Evolutionary conservation across 1,284 basidiomycete species (phyloP), one percentile per base, ranked within the genome.

Genomic region (Paramarasmius palmivorus): DNA sequence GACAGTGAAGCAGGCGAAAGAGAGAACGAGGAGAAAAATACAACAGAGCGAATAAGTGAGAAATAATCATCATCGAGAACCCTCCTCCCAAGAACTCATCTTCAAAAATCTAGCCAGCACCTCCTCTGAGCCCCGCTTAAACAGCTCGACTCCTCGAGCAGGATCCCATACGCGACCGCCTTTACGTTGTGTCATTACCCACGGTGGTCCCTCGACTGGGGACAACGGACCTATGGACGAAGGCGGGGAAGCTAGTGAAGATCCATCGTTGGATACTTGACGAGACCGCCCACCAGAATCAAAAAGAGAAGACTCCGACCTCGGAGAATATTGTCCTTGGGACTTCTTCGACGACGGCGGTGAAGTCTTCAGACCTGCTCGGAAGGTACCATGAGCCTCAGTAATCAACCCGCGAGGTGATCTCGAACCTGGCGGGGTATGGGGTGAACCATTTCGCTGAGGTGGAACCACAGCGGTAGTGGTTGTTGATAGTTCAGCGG

Each of bases 121-220:
- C 62, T 93, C 87, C 65, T 94, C 91, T 2, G 90, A 91, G 19
- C 87, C 85, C 52, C 82, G 82, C 68, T 91, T 93, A 70, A 93
- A 91, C 36, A 87, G 61, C 52, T 93, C 90, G 6, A 93, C 84
- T 41, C 86, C 86, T 19, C 90, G 81, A 10, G 86, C 83, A 17
- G 90, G 88, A 63, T 93, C 88, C 82, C 86, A 92, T 3, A 86
- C 85, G 9, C 89, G 78, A 3, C 76, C 79, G 14, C 69, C 68
- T 62, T 76, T 77, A 60, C 77, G 69, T 48, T 65, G 39, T 35
- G 72, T 63, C 3, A 46, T 42, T 35, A 52, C 9, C 22, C 37
- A 34, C 20, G 58, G 51, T 29, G 53, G 65, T 2, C 63, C 63
- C 38, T 77, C 79, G 22, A 66, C 61, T 12, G 80, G 76, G 5